Evolutionary conservation across 768 basidiomycete genomes (phyloP).

Genomic region (Collybia sordida): DNA sequence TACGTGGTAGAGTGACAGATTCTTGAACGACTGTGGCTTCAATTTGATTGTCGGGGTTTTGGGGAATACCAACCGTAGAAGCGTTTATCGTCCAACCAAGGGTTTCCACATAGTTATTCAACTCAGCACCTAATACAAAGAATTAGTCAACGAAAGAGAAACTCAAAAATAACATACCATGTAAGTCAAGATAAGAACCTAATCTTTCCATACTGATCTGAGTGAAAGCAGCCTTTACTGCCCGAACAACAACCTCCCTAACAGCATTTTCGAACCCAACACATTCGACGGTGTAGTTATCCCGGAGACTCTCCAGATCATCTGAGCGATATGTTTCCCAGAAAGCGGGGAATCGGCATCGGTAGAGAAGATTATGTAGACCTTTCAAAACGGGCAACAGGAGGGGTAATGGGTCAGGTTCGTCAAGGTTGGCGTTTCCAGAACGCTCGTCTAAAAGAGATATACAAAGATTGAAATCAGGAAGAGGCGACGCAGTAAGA

Average conservation of each 20-base stretch:
- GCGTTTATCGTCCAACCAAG: slow-evolving; percentile 68
- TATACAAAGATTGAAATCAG: slow-evolving; percentile 94
- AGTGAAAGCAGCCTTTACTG: slow-evolving; percentile 78
- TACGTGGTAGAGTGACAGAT: slow-evolving; percentile 78
- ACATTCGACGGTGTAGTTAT: slow-evolving; percentile 85
- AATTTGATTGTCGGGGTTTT: slow-evolving; percentile 87
- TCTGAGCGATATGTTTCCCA: slow-evolving; percentile 77
- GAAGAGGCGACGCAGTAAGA: slow-evolving; percentile 78
- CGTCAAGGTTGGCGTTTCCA: slow-evolving; percentile 56
- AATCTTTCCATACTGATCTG: slow-evolving; percentile 68
- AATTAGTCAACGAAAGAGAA: background rate
- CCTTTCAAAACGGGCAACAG: slow-evolving; percentile 68
- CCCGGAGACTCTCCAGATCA: slow-evolving; percentile 67
- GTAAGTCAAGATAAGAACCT: slow-evolving; percentile 68
- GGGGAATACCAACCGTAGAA: slow-evolving; percentile 60
- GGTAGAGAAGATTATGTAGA: slow-evolving; percentile 70
- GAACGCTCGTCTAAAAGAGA: slow-evolving; percentile 84
- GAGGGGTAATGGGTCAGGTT: slow-evolving; percentile 76
- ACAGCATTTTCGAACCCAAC: slow-evolving; percentile 84
- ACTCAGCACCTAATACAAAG: slow-evolving; percentile 43
- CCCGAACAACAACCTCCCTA: slow-evolving; percentile 72
- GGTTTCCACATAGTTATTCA: slow-evolving; percentile 59
- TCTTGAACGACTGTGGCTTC: slow-evolving; percentile 85
- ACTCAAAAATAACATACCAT: slow-evolving; percentile 39
- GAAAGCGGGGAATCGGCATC: slow-evolving; percentile 87